phyloP scores from a whole-genome alignment of 768 basidiomycete species.

The Lactarius sanguifluus region DNA sequence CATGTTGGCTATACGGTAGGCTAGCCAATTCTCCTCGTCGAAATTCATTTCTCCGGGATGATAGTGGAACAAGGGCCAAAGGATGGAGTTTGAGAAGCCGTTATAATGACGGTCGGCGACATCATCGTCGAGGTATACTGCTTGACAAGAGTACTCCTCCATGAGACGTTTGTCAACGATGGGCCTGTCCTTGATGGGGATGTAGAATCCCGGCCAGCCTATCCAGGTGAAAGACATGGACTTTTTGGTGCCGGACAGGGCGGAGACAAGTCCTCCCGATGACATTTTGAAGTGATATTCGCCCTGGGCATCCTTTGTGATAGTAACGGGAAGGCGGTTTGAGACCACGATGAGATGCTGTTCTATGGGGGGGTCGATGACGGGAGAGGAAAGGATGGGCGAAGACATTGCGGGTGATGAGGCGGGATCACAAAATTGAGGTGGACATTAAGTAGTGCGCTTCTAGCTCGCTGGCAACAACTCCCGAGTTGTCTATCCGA shows the following conservation, averaged over 20 bases:
- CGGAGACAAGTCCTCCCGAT: constrained; percentile 95
- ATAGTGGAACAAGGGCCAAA: constrained; percentile 99
- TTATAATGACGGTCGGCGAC: constrained; percentile 98
- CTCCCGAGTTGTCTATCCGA: constrained; percentile 9
- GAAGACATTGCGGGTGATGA: constrained; percentile 13
- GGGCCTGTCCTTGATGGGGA: constrained; percentile 88
- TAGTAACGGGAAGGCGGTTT: constrained; percentile 94
- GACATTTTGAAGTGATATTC: constrained; percentile 99
- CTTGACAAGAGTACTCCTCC: constrained; percentile 96
- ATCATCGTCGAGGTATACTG: constrained; percentile 97
- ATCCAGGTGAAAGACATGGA: constrained; percentile 98
- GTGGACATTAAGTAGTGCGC: constrained; percentile 13
- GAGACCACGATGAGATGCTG: constrained; percentile 92
- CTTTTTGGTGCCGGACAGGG: constrained; percentile 97
- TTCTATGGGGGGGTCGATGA: constrained; percentile 42
- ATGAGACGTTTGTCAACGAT: constrained; percentile 87
- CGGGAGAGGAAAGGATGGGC: constrained; percentile 13
- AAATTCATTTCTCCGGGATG: constrained; percentile 99
- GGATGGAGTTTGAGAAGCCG: constrained; percentile 98
- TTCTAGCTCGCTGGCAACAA: constrained; percentile 18
- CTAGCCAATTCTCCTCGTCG: constrained; percentile 97
- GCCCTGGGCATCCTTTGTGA: constrained; percentile 87
- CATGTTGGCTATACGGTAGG: constrained; percentile 95
- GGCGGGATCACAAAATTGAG: background rate
- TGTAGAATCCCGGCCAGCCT: constrained; percentile 92